Evolutionary conservation across 371 early-diverging fungal species (phyloP), one percentile per base, ranked within the genome.

Genomic region (Mucor lusitanicus): DNA sequence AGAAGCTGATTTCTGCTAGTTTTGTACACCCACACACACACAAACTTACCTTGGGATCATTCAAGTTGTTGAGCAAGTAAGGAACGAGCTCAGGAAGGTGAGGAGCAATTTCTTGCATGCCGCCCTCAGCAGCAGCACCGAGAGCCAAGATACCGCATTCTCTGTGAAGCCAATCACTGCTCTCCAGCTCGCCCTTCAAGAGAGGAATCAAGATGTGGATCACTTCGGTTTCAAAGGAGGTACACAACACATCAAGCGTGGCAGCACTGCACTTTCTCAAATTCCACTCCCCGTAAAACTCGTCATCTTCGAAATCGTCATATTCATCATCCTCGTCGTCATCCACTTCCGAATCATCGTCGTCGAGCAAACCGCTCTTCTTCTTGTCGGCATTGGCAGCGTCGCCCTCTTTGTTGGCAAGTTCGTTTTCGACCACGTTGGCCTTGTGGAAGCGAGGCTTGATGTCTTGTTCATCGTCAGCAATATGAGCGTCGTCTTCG

Each of bases 251-350:
- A 71, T 99, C 99, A 58, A 99, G 77, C 30, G 97, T 92, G 25
- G 98, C 97, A 7, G 99, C 98, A 12, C 95, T 91, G 85, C 99
- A 99, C 80, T 98, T 99, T 76, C 99, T 92, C 62, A 99, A 76
- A 73, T 94, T 99, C 99, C 99, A 99, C 70, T 95, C 94, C 68
- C 88, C 89, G 63, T 90, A 90, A 42, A 91, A 88, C 53, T 96
- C 96, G 32, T 97, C 96, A 53, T 92, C 92, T 62, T 94, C 95
- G 33, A 93, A 94, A 46, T 93, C 94, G 50, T 90, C 91, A 37
- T 91, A 88, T 35, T 92, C 90, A 23, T 95, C 92, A 6, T 92
- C 92, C 27, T 93, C 94, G n/a, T 91, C 93, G 5, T 91, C 92
- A 8, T 89, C 90, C 5, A 80, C 87, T 25, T 76, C 82, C 13